phyloP scores from a whole-genome alignment of 192 early-diverging fungal species.

The Mortierella hygrophila region DNA sequence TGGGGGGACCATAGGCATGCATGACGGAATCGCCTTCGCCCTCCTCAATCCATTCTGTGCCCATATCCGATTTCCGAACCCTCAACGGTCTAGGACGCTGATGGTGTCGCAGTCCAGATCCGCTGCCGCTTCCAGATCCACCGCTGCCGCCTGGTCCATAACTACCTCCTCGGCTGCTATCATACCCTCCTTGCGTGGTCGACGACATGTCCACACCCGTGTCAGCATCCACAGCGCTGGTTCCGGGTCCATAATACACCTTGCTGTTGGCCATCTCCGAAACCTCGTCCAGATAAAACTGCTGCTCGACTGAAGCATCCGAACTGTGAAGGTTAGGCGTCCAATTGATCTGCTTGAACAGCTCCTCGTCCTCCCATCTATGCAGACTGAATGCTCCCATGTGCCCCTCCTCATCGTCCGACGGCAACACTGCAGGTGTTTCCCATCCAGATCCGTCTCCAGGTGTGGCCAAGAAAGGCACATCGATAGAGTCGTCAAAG shows the following conservation, averaged over 20 bases:
- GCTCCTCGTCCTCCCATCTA: constrained; percentile 46
- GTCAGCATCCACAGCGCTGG: constrained; percentile 33
- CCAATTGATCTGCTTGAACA: constrained; percentile 55
- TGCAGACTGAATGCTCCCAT: constrained; percentile 31
- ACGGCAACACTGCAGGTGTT: constrained; percentile 40
- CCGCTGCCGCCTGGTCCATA: neutral
- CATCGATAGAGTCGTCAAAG: constrained; percentile 37
- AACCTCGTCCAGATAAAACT: constrained; percentile 45
- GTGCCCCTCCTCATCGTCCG: constrained; percentile 39
- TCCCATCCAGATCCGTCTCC: constrained; percentile 61
- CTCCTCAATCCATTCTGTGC: constrained; percentile 56
- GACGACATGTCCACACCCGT: constrained; percentile 31
- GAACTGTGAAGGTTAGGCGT: constrained; percentile 38
- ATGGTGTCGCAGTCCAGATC: constrained; percentile 18
- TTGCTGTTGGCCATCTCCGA: constrained; percentile 18
- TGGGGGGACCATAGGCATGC: constrained; percentile 50
- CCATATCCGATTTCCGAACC: constrained; percentile 52
- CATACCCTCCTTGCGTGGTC: neutral
- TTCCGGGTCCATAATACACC: constrained; percentile 11
- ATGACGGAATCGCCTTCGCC: constrained; percentile 28
- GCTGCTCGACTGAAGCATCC: constrained; percentile 42
- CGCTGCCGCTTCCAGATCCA: constrained; percentile 8
- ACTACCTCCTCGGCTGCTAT: neutral
- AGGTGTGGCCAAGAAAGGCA: constrained; percentile 15
- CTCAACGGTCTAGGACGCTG: constrained; percentile 30